Conservation (phyloP, 164 flowering plant species). For the Sedum album region DNA sequence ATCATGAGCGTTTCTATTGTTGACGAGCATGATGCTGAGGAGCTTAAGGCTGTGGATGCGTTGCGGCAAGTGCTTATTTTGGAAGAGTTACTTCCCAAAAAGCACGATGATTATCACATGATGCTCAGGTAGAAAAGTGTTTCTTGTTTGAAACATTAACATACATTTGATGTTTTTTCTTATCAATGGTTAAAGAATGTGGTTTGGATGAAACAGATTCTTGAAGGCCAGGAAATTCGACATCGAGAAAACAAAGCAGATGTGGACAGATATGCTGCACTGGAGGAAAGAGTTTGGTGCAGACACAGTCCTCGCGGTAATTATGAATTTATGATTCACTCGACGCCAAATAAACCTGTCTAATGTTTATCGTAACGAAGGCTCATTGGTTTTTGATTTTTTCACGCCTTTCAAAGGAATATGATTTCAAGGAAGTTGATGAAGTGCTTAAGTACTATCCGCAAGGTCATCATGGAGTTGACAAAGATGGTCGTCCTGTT, state of each 20-base stretch:
- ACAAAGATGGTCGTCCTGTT: conserved; percentile 9
- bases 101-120: conserved; percentile 76
- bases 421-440: conserved; percentile 11
- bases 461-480: conserved; percentile 11
- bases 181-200: not conserved
- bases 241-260: conserved; percentile 9
- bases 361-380: not conserved
- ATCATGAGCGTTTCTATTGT: conserved; percentile 61
- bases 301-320: conserved; percentile 8
- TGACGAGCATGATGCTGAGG: conserved; percentile 75
- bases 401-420: not conserved
- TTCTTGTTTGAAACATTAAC: not conserved
- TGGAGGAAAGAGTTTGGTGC: conserved; percentile 11
- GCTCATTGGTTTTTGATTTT: not conserved
- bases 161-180: no score
- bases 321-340: not conserved
- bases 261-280: conserved; percentile 8
- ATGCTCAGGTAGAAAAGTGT: conserved; percentile 3
- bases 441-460: conserved; percentile 10
- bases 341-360: not conserved
- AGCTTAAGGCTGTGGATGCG: conserved; percentile 80
- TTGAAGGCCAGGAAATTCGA: conserved; percentile 10
- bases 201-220: not conserved
- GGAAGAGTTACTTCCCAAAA: conserved; percentile 81
- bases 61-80: conserved; percentile 84